Evolutionary conservation across 495 filamentous ascomycete species (phyloP), one percentile per base, ranked within the genome.

Genomic region (Trichodelitschia bisporula): DNA sequence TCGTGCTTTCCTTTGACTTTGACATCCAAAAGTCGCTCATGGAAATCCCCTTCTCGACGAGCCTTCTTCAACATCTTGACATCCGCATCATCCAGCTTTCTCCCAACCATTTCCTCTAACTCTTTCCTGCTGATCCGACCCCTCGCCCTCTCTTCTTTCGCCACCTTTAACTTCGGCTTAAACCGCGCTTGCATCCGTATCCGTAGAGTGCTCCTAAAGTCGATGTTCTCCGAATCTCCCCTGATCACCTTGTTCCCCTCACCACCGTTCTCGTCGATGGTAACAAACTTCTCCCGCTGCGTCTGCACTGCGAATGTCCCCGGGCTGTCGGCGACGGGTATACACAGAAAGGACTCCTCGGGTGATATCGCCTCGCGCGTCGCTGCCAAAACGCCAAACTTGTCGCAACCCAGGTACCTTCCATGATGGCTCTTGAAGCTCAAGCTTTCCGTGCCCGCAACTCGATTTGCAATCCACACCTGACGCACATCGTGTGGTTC

Each of bases 1-100:
- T 97, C 86, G 57, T 97, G 86, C 54, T 91, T 93, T 33, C 69
- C 75, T 51, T 86, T 91, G 8, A 92, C 77, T 49, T 78, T 82
- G 18, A 95, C 59, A 59, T 91, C 72, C 33, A 97, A 50, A 37
- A 93, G 47, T 31, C 63, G 64, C 51, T 97, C 89, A 53, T 95
- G 74, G 46, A 82, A 97, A 49, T 84, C 66, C 1, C 86, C 78
- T 46, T 92, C 78, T 47, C 66, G 57, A 47, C 80, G 61, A 15
- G 83, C 82, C 54, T 53, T 74, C 61, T 80, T 82, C 49, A 97
- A 49, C 45, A 46, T 64, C 51, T 59, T 72, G 5, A 95, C 76
- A 47, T 97, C 84, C 31, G 80, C 71, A 36, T 92, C 77, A 16
- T 80, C 67, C 35, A 97, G 48, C 34, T 51, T 57, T 43, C 75